These are phyloP conservation scores for Primulina eburnea DNA, from an alignment of 257 asterid species.

Conservation along the genomic window DNA sequence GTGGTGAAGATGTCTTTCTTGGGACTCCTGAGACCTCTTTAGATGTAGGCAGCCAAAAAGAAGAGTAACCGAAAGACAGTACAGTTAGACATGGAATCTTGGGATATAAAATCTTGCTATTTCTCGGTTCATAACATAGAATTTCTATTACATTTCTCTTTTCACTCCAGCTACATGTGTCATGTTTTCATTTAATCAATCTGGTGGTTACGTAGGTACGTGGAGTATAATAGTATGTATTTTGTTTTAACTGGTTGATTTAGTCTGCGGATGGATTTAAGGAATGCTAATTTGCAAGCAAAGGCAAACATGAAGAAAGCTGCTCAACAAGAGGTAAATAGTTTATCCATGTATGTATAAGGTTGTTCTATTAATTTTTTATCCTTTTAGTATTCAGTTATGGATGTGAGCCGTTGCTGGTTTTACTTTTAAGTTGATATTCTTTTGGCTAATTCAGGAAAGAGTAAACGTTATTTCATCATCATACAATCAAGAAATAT, in stretches of 20 bases:
- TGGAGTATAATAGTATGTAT: neutral
- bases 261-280: slow-evolving; percentile 64
- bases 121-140: too few species aligned
- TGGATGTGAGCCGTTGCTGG: neutral
- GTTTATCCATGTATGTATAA: neutral
- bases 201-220: neutral
- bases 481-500: neutral
- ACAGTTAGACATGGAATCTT: neutral
- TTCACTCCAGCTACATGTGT: neutral
- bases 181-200: neutral
- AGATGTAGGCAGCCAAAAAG: neutral
- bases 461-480: neutral
- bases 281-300: slow-evolving; percentile 89
- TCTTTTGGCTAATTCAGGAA: neutral
- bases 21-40: neutral
- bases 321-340: slow-evolving; percentile 77
- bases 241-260: slow-evolving; percentile 5
- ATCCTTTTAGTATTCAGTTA: neutral
- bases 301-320: slow-evolving; percentile 76
- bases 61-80: neutral
- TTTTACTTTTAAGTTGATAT: neutral
- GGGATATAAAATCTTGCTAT: neutral
- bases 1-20: neutral
- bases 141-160: neutral
- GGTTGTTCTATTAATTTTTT: too few species aligned